Base-by-base conservation (phyloP, 2,329 filamentous ascomycete species). In the Hypoxylon sp. region DNA sequence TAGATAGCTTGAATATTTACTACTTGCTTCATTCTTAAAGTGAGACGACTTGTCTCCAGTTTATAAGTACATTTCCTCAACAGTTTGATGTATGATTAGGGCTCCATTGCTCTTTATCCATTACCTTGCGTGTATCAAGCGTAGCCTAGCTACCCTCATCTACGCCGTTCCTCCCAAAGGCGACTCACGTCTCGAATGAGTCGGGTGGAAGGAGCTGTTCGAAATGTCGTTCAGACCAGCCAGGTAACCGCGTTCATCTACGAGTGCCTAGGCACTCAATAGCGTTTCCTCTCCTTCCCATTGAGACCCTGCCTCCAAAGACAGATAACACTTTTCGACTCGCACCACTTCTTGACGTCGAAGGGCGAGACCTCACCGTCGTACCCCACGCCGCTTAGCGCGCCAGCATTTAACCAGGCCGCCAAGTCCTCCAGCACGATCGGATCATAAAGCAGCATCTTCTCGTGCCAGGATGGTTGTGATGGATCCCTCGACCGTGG, bases 401-500 rank as follows among this genome's bases (percentile, higher is more conserved):
- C 87, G 11, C 91, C 91, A 2, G 85, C 85, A 72, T 97, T 98
- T 14, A 98, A 80, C 92, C 94, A 98, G 0, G 82, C 80, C 0
- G 94, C 87, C 13, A 99, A 82, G 71, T 98, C 94, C 79, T 98
- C 95, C 0, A 98, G 80, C 1, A 96, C 85, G 46, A 99, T 91
- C 0, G 95, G 93, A 74, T 98, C 94, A 77, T 97, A 98, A 77
- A 98, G 88, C 5, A 98, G 83, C 50, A 99, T 98, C 80, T 94
- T 97, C 79, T 98, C 93, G 73, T 97, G 86, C 93, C 94, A 98
- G 1, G 88, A 93, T 13, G 88, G 89, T 2, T 84, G 77, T 5
- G 70, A 69, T 0, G 84, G 80, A 69, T 90, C 82, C 3, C 73
- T 82, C 0, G 86, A 83, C 11, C 82, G 82, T 2, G 87, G 83